phyloP scores from a whole-genome alignment of 2,329 filamentous ascomycete genomes.

The Fusarium sp. region DNA sequence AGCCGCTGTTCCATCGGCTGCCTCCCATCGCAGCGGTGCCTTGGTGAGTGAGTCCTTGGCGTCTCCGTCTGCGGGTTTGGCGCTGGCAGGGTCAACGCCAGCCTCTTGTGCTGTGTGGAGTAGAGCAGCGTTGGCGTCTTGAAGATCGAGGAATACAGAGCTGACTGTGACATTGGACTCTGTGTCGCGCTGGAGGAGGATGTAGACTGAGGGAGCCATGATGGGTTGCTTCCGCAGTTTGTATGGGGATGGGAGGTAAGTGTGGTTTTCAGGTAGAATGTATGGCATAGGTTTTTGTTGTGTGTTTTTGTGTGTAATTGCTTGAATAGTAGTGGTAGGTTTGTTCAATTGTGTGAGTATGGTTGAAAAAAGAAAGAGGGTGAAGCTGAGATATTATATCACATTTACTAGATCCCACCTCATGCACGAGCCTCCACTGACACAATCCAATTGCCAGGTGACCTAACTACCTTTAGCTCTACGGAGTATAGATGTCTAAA shows the following conservation, averaged over 20 bases:
- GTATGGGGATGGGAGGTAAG: conserved; percentile 21
- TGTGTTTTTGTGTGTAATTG: background rate
- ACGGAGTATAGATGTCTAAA: background rate
- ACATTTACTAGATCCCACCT: conserved; percentile 31
- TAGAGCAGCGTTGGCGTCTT: conserved; percentile 50
- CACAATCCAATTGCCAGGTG: conserved; percentile 29
- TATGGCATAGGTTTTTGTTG: conserved; percentile 9
- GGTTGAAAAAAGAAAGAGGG: conserved; percentile 1
- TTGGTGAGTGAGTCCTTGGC: conserved; percentile 23
- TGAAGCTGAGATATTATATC: conserved; percentile 36
- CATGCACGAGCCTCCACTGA: conserved; percentile 22
- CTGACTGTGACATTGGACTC: conserved; percentile 39
- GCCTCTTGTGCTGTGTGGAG: conserved; percentile 42
- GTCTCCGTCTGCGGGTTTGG: conserved; percentile 26
- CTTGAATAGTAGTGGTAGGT: background rate
- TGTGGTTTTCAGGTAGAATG: background rate
- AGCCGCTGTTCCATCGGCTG: conserved; percentile 47
- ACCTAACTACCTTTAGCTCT: conserved; percentile 2
- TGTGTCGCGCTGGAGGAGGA: conserved; percentile 47
- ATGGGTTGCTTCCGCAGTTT: conserved; percentile 12
- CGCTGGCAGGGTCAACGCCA: conserved; percentile 34
- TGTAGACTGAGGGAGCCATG: conserved; percentile 45
- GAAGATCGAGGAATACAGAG: conserved; percentile 46
- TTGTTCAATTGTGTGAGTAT: conserved; percentile 1
- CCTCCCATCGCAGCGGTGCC: conserved; percentile 48